These are phyloP conservation scores for Cornus florida DNA, from an alignment of 148 eudicot species.

Conservation along the genomic window DNA sequence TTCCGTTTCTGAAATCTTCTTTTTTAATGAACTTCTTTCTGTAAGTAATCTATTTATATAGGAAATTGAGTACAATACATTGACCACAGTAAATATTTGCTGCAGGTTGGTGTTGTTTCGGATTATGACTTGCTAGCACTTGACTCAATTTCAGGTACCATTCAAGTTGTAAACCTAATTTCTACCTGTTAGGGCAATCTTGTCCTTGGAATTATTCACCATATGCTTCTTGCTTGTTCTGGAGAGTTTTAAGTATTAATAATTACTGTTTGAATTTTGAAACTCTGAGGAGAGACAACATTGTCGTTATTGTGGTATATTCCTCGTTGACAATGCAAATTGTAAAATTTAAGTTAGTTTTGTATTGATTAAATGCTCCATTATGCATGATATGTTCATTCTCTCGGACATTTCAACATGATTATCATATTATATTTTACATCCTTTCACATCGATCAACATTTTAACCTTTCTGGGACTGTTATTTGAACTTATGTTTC, in stretches of 20 bases:
- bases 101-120: slow-evolving; percentile 98
- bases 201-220: background rate
- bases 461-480: too few relatives aligned
- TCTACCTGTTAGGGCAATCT: background rate
- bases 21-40: background rate
- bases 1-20: background rate
- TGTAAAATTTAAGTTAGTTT: background rate
- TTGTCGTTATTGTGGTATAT: too few relatives aligned
- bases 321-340: background rate
- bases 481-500: too few relatives aligned
- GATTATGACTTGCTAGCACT: slow-evolving; percentile 96
- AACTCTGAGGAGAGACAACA: background rate
- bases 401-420: background rate
- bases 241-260: background rate
- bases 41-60: background rate
- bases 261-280: background rate
- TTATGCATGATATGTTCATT: background rate
- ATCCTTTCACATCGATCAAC: too few relatives aligned
- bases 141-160: slow-evolving; percentile 90
- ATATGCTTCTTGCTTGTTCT: background rate
- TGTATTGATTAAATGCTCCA: background rate
- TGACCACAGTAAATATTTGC: slow-evolving; percentile 2
- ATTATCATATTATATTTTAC: too few relatives aligned
- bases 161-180: background rate
- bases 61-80: background rate